phyloP scores from a whole-genome alignment of 179 eudicot genomes.

The Silene noctiflora region DNA sequence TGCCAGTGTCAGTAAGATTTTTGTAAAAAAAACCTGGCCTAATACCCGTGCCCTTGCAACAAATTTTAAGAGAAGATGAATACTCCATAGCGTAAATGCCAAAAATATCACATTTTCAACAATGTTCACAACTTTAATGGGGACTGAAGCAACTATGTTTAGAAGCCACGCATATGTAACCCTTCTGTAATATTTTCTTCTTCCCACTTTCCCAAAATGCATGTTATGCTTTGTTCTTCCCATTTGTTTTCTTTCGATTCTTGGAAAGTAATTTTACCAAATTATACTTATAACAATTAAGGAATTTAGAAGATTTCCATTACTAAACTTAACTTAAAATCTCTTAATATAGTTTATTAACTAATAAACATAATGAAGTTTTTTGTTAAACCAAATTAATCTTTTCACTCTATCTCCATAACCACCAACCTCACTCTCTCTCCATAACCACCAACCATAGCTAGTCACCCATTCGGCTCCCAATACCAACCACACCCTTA shows the following conservation, averaged over 20 bases:
- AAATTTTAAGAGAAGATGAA: neutral
- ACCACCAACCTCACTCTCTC: neutral
- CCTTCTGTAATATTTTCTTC: neutral
- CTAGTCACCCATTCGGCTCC: neutral
- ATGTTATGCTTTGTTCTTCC: neutral
- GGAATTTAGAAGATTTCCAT: neutral
- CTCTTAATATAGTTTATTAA: neutral
- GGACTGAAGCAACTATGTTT: neutral
- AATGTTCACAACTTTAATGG: neutral
- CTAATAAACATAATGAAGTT: neutral
- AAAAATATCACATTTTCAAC: neutral
- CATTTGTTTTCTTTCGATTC: too few species aligned
- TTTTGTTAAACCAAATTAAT: neutral
- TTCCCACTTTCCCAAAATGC: neutral
- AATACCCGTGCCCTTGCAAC: constrained; percentile 3
- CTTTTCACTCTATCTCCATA: neutral
- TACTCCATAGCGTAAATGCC: neutral
- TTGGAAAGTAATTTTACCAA: too few species aligned
- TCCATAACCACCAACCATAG: too few species aligned
- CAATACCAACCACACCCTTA: neutral
- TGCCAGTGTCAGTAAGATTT: neutral
- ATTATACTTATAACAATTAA: too few species aligned
- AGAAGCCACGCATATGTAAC: neutral
- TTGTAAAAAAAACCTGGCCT: neutral
- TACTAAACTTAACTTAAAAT: neutral